Evolutionary conservation across 257 asterid species (phyloP), one percentile per base, ranked within the genome.

Genomic region (Penstemon eatonii): DNA sequence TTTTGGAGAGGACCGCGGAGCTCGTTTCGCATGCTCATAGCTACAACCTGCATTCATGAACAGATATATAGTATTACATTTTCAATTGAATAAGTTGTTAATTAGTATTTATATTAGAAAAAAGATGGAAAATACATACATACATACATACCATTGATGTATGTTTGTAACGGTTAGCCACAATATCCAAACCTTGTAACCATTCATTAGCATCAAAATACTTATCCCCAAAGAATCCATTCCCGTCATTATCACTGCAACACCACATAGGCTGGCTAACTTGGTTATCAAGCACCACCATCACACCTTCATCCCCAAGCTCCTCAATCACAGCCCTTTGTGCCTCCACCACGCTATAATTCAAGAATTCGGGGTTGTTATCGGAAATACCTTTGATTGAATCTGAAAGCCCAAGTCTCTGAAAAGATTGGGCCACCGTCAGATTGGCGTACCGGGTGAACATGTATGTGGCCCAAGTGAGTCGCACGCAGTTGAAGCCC

Each of bases 241-340:
- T 89, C 0, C 91, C 96, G 75, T 89, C 96, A 1, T 68, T 0
- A 43, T 75, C 70, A 5, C 67, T 10, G 19, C 94, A 86, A 41
- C 94, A 86, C 91, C 94, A 89, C 81, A 67, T 71, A 4, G 94
- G 94, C 9, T 60, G 54, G 69, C 94, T 82, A n/a, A 89, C 85
- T 8, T 86, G 89, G 70, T 84, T 84, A 67, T 89, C 94, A 11
- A 89, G 91, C 3, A 86, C 82, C 47, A 77, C 80, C 91, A 89
- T 89, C 3, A 84, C 33, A 2, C 83, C 83, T 43, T 67, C 65
- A 0, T 42, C 37, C 15, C 54, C 80, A 56, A 84, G 76, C 33
- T 77, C 83, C 0, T 77, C 74, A n/a, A 89, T 53, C 56, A 86
- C 86, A 9, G 82, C 77, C 67, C 69, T 76, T 13, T 85, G 91